Percentiles rank a stretch among this genome's conserved stretches.
Conservation (phyloP, 2,329 filamentous ascomycete species). For the Aspergillus sp. region DNA sequence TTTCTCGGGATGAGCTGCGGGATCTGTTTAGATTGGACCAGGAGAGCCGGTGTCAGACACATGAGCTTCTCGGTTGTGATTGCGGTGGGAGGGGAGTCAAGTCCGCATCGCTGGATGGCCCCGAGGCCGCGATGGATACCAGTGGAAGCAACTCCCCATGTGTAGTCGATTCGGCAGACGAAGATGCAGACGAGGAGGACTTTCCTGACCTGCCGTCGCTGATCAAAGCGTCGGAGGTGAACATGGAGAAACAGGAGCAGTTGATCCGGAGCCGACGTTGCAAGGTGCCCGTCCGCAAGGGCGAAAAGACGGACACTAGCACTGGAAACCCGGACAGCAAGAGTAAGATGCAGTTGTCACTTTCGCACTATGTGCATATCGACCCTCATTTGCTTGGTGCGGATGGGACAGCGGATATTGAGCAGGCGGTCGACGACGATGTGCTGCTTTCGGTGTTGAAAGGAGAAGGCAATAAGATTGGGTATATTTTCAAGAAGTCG, state of each 20-base stretch:
- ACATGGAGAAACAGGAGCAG: conserved; percentile 35
- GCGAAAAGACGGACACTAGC: conserved; percentile 1
- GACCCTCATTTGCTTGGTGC: conserved; percentile 33
- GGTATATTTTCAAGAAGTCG: conserved; percentile 42
- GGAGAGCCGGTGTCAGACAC: conserved; percentile 62
- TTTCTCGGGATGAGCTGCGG: conserved; percentile 64
- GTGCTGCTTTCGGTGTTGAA: conserved; percentile 35
- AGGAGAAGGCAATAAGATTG: conserved; percentile 39
- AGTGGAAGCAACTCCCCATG: conserved; percentile 7
- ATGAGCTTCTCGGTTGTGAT: conserved; percentile 63
- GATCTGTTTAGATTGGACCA: conserved; percentile 68
- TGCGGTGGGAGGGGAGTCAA: conserved; percentile 56
- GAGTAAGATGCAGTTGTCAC: conserved; percentile 42
- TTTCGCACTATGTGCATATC: conserved; percentile 45
- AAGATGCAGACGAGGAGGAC: conserved; percentile 21
- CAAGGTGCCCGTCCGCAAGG: neutral
- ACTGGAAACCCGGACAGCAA: conserved; percentile 10
- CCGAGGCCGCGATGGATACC: conserved; percentile 3
- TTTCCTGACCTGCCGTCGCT: conserved; percentile 31
- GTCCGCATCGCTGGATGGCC: conserved; percentile 7
- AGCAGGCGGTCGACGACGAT: conserved; percentile 31
- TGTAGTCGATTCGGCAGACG: conserved; percentile 12
- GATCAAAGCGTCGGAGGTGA: conserved; percentile 41
- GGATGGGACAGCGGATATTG: conserved; percentile 18
- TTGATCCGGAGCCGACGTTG: conserved; percentile 14